Percentiles rank a stretch among this genome's conserved stretches.
phyloP scores from a whole-genome alignment of 75 land plant species.

The Cunninghamia lanceolata region DNA sequence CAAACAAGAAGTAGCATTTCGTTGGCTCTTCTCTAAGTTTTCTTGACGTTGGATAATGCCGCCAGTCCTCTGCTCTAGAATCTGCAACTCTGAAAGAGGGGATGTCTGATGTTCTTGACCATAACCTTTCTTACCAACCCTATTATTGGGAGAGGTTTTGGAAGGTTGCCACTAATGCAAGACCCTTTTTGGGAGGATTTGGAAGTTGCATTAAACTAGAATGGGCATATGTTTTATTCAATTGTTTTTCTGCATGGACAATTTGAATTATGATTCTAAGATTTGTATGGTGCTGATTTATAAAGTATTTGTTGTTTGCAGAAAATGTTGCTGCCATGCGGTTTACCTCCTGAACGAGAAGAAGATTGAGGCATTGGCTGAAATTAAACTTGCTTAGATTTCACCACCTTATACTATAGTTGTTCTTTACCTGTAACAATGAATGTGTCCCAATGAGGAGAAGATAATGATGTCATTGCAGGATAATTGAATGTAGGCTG shows the following conservation, averaged over 20 bases:
- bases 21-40: no score
- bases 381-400: background rate
- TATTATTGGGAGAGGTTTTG: no score
- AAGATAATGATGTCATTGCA: background rate
- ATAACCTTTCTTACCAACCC: no score
- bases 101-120: no score
- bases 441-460: background rate
- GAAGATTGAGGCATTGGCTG: background rate
- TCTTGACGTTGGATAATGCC: no score
- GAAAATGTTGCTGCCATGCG: constrained; percentile 5
- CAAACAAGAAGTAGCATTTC: no score
- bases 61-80: no score
- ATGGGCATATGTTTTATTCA: background rate
- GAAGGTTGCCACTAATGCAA: background rate
- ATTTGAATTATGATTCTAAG: background rate
- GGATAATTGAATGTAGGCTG: background rate
- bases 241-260: background rate
- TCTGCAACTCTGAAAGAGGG: no score
- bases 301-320: background rate
- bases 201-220: background rate
- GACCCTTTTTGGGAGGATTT: background rate
- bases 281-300: background rate
- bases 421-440: background rate
- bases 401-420: background rate
- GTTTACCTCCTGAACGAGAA: background rate